Conservation (phyloP, 176 grass and related monocot genomes). For the Musa schizocarpa region DNA sequence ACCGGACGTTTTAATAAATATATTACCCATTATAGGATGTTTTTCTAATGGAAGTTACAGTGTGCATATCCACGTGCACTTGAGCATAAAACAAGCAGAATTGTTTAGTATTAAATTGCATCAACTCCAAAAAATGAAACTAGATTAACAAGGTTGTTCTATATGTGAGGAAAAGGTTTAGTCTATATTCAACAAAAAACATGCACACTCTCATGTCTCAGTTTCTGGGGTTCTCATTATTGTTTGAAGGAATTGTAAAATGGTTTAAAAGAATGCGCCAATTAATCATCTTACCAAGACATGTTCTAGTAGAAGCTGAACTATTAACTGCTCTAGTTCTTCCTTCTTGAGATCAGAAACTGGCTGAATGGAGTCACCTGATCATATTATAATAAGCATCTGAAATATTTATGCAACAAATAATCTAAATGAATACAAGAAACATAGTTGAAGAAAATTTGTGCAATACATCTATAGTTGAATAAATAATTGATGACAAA, state of each 20-base stretch:
- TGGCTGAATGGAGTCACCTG: slow-evolving; percentile 38
- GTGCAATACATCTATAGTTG: no score
- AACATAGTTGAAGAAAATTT: background rate
- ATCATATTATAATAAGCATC: background rate
- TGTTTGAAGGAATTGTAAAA: background rate
- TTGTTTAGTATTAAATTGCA: no score
- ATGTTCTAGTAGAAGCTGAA: slow-evolving; percentile 64
- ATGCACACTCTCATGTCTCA: no score
- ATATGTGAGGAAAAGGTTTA: background rate
- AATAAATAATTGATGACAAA: no score
- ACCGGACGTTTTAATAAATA: no score
- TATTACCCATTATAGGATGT: no score
- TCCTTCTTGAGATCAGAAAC: slow-evolving; percentile 74
- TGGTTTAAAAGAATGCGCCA: background rate
- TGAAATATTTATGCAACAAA: background rate
- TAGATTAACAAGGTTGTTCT: no score
- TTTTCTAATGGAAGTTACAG: no score
- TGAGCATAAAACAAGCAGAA: no score
- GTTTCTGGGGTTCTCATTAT: background rate
- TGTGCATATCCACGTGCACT: no score
- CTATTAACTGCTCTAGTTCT: slow-evolving; percentile 75
- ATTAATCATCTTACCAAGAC: slow-evolving; percentile 58
- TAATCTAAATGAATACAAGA: background rate
- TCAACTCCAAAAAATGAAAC: no score
- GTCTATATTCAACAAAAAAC: background rate